These are phyloP conservation scores for Larix sibirica DNA, from an alignment of 83 land plant species.

Conservation along the genomic window DNA sequence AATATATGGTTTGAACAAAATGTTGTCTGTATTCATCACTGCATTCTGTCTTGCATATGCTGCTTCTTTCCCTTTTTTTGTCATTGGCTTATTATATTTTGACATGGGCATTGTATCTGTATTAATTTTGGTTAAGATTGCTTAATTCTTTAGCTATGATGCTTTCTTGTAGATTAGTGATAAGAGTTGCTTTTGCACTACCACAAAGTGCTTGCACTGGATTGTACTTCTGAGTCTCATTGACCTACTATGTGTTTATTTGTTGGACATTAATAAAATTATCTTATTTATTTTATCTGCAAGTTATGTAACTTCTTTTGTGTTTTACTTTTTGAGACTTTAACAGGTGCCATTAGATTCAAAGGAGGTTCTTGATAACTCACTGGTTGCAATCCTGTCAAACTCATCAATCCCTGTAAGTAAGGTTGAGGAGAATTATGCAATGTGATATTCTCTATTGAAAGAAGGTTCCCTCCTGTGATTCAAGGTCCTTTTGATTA, in stretches of 20 bases:
- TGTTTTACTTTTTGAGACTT: neutral
- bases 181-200: no score
- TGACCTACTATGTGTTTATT: no score
- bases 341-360: slow-evolving; percentile 80
- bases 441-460: neutral
- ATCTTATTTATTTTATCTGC: neutral
- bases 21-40: neutral
- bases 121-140: no score
- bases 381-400: slow-evolving; percentile 80
- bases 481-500: neutral
- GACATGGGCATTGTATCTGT: no score
- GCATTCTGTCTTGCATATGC: neutral
- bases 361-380: slow-evolving; percentile 79
- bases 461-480: neutral
- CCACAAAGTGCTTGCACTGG: no score
- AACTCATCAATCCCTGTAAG: slow-evolving; percentile 76
- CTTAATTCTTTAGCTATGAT: no score
- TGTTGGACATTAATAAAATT: no score
- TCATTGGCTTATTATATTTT: no score
- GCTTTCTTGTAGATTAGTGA: no score
- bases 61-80: no score
- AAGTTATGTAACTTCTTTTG: neutral
- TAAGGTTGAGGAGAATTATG: neutral
- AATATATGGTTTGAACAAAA: neutral
- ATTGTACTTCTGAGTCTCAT: no score